A percentile compares a stretch with the other conserved stretches of the same genome.
phyloP scores from a whole-genome alignment of 1,284 basidiomycete species.

The Pseudozyma hubeiensis region DNA sequence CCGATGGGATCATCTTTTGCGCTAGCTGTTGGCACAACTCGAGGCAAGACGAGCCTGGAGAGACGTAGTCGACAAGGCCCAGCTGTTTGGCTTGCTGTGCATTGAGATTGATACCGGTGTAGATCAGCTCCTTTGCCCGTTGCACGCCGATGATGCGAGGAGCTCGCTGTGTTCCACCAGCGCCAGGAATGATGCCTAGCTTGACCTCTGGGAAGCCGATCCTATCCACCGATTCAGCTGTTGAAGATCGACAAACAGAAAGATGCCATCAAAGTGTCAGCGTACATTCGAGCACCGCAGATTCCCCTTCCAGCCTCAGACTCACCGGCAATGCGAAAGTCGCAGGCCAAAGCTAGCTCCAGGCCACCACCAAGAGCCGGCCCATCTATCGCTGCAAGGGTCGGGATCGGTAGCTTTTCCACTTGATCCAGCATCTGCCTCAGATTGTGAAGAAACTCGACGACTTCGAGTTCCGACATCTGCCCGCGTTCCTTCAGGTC shows the following conservation, averaged over 20 bases:
- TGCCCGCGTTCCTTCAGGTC: conserved; percentile 75
- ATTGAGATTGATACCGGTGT: conserved; percentile 16
- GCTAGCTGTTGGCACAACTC: conserved; percentile 15
- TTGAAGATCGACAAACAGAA: conserved; percentile 7
- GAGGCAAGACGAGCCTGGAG: conserved; percentile 15
- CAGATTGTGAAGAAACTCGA: conserved; percentile 81
- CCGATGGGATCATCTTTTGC: conserved; percentile 70
- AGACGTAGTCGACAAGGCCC: conserved; percentile 22
- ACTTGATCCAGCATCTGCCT: conserved; percentile 79
- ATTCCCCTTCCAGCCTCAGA: background rate
- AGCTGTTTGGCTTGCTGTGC: conserved; percentile 20
- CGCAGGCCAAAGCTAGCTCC: conserved; percentile 86
- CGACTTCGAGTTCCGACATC: conserved; percentile 75
- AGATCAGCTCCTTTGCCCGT: conserved; percentile 33
- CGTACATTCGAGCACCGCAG: background rate
- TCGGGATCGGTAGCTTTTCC: conserved; percentile 84
- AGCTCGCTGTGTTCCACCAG: conserved; percentile 38
- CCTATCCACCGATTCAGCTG: conserved; percentile 23
- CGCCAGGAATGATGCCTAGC: conserved; percentile 81
- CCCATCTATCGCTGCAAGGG: conserved; percentile 92
- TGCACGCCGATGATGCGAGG: conserved; percentile 29
- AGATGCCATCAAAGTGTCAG: background rate
- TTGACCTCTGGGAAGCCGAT: conserved; percentile 37
- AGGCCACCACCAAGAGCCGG: conserved; percentile 90
- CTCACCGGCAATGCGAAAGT: conserved; percentile 80